Conservation (phyloP, 106 monocot genomes). For the Hemerocallis citrina region DNA sequence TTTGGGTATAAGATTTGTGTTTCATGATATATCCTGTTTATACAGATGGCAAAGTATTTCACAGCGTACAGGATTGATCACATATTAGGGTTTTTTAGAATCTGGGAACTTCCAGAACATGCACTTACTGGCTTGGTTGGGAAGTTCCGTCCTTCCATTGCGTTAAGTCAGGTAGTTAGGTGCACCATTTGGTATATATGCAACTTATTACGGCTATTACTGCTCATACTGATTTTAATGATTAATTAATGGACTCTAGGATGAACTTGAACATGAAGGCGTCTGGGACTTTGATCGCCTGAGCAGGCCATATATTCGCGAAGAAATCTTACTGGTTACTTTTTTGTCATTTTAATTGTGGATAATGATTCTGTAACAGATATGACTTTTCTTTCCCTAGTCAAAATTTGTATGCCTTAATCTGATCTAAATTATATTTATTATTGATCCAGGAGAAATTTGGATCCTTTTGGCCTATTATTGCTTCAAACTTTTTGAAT, state of each 20-base stretch:
- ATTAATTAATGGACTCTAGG: constrained; percentile 27
- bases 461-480: constrained; percentile 66
- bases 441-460: constrained; percentile 62
- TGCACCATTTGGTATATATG: background rate
- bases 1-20: background rate
- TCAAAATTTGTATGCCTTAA: background rate
- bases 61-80: constrained; percentile 93
- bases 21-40: constrained; percentile 4
- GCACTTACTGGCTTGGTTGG: constrained; percentile 79
- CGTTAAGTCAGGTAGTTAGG: constrained; percentile 65
- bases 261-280: constrained; percentile 83
- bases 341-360: background rate
- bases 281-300: constrained; percentile 94
- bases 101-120: constrained; percentile 95
- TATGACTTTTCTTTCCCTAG: background rate
- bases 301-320: constrained; percentile 67
- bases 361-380: background rate
- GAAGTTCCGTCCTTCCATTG: constrained; percentile 80
- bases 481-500: constrained; percentile 67
- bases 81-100: constrained; percentile 93
- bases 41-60: constrained; percentile 93
- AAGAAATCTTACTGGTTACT: constrained; percentile 61
- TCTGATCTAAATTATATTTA: constrained; percentile 1
- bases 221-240: background rate
- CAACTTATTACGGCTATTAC: background rate